Base-by-base conservation (phyloP, 2,329 filamentous ascomycete genomes). In the Purpureocillium takamizusanense region DNA sequence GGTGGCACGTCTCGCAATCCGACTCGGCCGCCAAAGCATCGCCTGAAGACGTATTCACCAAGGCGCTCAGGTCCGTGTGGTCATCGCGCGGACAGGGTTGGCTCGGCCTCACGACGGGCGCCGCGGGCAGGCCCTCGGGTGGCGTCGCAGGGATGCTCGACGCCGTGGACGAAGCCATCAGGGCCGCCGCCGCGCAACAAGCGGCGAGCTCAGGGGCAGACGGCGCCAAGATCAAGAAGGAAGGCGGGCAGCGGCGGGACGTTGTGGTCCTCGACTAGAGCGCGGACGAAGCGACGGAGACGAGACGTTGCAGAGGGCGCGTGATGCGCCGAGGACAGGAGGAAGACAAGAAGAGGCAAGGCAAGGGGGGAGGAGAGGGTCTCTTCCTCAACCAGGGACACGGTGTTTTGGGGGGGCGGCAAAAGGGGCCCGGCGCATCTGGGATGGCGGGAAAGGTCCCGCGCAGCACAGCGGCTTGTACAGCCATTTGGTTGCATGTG, bases 1-100 rank as follows among this genome's bases (percentile, higher is more conserved):
- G 65, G 60, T 80, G 74, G 74, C 66, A 70, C 40, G 53, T 77
- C 4, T 60, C 57, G 44, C 66, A 66, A 4, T 45, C 52, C 9
- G 46, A 49, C 13, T 55, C 38, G 2, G 37, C 36, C 28, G 36
- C 37, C 9, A 37, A 41, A n/a, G 35, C 37, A 21, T 43, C 51
- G 11, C 31, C 42, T 7, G 42, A 56, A 2, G 61, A 65, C 25
- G 53, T 53, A 15, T 52, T 74, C 30, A 56, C 62, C 40, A 47
- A 48, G 33, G 55, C 60, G 6, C 54, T 76, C 39, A 62, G 61
- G 45, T 45, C 59, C 4, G 55, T 76, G 4, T 76, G 71, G 65
- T 56, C 63, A 12, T 51, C 56, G 12, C 59, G 54, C 35, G 70
- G 67, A 10, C 46, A 59, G 3, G 61, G 60, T 15, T 76, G 72